Conservation (phyloP, 1,284 basidiomycete species). For the Omphalotus olearius region DNA sequence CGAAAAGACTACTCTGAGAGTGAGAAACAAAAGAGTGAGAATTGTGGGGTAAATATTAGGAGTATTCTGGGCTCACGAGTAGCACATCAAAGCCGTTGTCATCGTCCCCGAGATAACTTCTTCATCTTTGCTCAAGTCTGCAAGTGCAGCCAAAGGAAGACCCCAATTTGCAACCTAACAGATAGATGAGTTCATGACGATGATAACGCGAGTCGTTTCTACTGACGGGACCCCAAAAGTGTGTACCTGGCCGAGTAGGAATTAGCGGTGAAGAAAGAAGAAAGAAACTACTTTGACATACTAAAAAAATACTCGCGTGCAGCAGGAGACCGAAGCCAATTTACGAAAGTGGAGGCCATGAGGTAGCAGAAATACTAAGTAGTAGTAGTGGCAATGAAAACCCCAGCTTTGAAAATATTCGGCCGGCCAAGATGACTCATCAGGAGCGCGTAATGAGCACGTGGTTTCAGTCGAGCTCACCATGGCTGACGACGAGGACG, state of each 20-base stretch:
- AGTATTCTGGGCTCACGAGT: constrained; percentile 70
- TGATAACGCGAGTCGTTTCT: constrained; percentile 17
- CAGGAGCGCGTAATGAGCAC: too few species aligned
- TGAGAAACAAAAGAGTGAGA: constrained; percentile 11
- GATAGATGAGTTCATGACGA: neutral
- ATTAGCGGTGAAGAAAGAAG: constrained; percentile 14
- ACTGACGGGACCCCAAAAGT: constrained; percentile 94
- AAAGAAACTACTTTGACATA: constrained; percentile 36
- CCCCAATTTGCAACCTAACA: constrained; percentile 97
- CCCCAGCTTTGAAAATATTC: neutral
- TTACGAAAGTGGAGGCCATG: constrained; percentile 80
- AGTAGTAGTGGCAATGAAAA: neutral
- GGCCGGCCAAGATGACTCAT: too few species aligned
- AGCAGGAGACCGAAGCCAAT: constrained; percentile 86
- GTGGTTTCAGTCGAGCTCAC: too few species aligned
- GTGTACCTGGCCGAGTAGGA: constrained; percentile 60
- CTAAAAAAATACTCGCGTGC: constrained; percentile 93
- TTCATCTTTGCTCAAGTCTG: constrained; percentile 90
- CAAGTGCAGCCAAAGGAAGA: constrained; percentile 85
- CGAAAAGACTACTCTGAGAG: constrained; percentile 84
- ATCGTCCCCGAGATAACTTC: constrained; percentile 94
- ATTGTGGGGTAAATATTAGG: constrained; percentile 10
- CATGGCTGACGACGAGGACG: too few species aligned
- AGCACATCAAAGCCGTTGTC: constrained; percentile 84
- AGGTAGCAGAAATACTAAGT: too few species aligned